Conservation (phyloP, 2,329 filamentous ascomycete genomes). For the Pestalotiopsis sp. region DNA sequence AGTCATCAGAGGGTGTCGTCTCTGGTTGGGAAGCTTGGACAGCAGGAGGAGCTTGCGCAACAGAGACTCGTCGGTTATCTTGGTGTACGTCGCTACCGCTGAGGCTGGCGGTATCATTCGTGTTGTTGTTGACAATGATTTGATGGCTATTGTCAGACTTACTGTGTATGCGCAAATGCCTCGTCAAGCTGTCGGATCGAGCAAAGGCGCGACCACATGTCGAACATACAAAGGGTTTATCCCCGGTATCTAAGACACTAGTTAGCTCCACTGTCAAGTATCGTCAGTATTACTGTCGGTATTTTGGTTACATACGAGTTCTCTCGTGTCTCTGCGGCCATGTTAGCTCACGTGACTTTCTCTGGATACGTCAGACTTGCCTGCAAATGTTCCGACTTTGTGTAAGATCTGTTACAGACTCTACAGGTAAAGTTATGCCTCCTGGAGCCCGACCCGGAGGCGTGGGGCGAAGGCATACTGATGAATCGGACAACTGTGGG, state of each 20-base stretch:
- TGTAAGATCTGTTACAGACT: slow-evolving; percentile 1
- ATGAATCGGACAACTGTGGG: not conserved
- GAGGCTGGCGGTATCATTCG: not conserved
- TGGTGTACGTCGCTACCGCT: not conserved
- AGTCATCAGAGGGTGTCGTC: not conserved
- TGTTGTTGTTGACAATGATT: not conserved
- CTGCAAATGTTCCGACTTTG: slow-evolving; percentile 12
- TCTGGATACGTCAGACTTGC: not conserved
- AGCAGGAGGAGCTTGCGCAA: not conserved
- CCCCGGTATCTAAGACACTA: slow-evolving; percentile 8
- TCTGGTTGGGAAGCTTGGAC: no score
- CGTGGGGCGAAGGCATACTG: slow-evolving; percentile 1
- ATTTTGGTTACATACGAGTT: slow-evolving; percentile 1
- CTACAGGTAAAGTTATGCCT: slow-evolving; percentile 3
- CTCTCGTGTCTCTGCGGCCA: slow-evolving; percentile 4
- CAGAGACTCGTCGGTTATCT: not conserved
- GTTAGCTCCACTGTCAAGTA: not conserved
- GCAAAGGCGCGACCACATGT: slow-evolving; percentile 9
- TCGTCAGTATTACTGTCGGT: no score
- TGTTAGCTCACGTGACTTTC: not conserved
- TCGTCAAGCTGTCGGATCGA: slow-evolving; percentile 5
- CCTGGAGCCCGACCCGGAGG: not conserved
- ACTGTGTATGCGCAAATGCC: slow-evolving; percentile 6
- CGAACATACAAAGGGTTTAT: slow-evolving; percentile 8
- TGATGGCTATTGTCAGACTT: not conserved